A percentile compares a stretch with the other conserved stretches of the same genome.
These are phyloP conservation scores for Cutaneotrichosporon dermatis DNA, from an alignment of 1,284 basidiomycete genomes.

Conservation along the genomic window DNA sequence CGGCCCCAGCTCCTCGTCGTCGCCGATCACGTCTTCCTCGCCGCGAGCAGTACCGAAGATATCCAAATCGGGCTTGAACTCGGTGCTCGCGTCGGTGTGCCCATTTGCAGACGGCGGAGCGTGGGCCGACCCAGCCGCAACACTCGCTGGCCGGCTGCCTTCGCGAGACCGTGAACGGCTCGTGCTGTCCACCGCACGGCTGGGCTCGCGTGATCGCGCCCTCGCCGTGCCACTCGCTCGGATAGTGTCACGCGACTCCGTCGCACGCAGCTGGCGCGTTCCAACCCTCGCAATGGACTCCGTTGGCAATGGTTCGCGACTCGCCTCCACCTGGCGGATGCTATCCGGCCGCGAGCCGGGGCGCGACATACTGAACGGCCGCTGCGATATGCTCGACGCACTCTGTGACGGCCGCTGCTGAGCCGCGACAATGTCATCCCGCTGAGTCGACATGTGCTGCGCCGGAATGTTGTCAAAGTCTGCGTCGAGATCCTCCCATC, in stretches of 20 bases:
- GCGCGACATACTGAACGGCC: neutral
- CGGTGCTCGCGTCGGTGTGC: neutral
- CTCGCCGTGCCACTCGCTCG: neutral
- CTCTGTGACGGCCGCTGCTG: neutral
- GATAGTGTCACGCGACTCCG: neutral
- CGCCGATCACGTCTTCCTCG: conserved; percentile 5
- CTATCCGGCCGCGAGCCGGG: neutral
- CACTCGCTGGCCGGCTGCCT: neutral
- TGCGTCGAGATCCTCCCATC: conserved; percentile 13
- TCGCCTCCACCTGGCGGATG: neutral
- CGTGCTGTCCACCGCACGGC: neutral
- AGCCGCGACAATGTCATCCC: neutral
- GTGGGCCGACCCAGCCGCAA: neutral
- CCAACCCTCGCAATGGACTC: neutral
- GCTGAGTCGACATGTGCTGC: conserved; percentile 16
- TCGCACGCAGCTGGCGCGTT: neutral
- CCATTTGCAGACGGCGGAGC: neutral
- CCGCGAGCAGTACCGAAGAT: conserved; percentile 1
- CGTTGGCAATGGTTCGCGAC: neutral
- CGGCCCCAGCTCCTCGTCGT: conserved; percentile 8
- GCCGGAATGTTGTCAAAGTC: conserved; percentile 9
- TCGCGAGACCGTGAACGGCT: neutral
- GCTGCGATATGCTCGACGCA: neutral
- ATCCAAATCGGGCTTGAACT: conserved; percentile 3
- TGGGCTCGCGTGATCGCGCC: neutral